These are phyloP conservation scores for Grosmannia clavigera DNA, from an alignment of 2,329 filamentous ascomycete genomes.

Conservation along the genomic window DNA sequence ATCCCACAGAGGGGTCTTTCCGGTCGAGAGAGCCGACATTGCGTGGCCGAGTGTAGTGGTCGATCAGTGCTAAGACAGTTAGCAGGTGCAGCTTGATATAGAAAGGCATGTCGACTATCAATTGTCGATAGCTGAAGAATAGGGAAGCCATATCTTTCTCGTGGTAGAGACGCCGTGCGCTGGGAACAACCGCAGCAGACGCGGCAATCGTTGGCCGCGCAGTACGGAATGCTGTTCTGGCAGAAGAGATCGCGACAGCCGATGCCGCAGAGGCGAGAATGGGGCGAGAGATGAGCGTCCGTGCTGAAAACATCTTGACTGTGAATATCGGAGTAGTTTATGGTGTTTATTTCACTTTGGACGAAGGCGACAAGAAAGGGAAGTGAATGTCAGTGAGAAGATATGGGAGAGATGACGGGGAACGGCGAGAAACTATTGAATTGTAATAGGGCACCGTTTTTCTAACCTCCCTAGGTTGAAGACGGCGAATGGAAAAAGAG, in stretches of 20 bases:
- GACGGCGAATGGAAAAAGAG: constrained; percentile 6
- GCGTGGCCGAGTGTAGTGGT: constrained; percentile 22
- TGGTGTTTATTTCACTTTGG: not conserved
- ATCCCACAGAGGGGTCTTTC: constrained; percentile 71
- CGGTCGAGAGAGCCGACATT: constrained; percentile 52
- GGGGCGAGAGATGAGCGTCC: constrained; percentile 8
- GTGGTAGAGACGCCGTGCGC: constrained; percentile 13
- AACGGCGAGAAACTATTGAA: not conserved
- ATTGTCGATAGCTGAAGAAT: not conserved
- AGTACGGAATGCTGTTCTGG: constrained; percentile 9
- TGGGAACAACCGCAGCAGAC: constrained; percentile 2
- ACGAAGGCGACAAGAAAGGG: not conserved
- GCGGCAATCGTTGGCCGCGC: constrained; percentile 7
- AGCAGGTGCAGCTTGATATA: not conserved
- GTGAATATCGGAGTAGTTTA: not conserved
- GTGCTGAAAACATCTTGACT: constrained; percentile 10
- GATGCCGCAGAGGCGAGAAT: constrained; percentile 8
- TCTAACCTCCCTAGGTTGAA: not conserved
- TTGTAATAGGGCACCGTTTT: not conserved
- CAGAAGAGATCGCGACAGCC: constrained; percentile 3
- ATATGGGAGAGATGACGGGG: not conserved
- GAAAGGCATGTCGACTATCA: not conserved
- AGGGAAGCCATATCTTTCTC: constrained; percentile 14
- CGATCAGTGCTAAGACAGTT: constrained; percentile 12
- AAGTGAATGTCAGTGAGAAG: not conserved